Conservation (phyloP, 345 rosid genomes). For the Xanthoceras sorbifolium region DNA sequence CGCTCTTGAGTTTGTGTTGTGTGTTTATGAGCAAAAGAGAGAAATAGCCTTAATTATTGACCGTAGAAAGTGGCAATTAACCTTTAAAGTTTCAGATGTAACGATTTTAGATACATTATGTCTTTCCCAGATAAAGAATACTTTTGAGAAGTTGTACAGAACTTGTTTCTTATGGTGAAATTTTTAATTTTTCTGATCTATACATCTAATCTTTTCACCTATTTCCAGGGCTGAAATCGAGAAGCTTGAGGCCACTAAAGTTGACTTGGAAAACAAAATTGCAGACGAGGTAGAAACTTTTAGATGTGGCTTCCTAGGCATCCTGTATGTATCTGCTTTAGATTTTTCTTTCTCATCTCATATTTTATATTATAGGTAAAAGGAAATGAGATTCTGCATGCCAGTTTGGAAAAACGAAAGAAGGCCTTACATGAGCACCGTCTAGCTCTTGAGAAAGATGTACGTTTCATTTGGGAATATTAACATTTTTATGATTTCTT, state of each 20-base stretch:
- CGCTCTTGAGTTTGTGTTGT: neutral
- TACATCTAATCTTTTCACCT: conserved; percentile 15
- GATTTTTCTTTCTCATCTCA: neutral
- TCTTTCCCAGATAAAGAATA: neutral
- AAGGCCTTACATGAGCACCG: conserved; percentile 65
- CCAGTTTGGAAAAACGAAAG: conserved; percentile 63
- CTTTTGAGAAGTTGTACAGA: neutral
- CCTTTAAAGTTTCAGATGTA: neutral
- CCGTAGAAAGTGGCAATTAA: neutral
- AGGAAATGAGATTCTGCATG: conserved; percentile 61
- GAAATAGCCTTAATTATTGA: neutral
- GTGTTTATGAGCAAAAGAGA: neutral
- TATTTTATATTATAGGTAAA: conserved; percentile 49
- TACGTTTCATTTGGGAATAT: conserved; percentile 36
- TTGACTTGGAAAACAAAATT: conserved; percentile 63
- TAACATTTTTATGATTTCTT: neutral
- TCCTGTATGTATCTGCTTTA: conserved; percentile 14
- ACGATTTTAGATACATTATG: neutral
- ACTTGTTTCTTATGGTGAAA: neutral
- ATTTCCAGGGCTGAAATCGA: conserved; percentile 60
- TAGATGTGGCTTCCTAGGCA: conserved; percentile 5
- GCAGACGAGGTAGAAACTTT: conserved; percentile 59
- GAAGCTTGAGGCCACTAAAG: conserved; percentile 67
- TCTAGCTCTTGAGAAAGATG: conserved; percentile 72
- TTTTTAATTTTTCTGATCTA: conserved; percentile 11